phyloP scores from a whole-genome alignment of 768 basidiomycete genomes.

The Mycena chlorophos region DNA sequence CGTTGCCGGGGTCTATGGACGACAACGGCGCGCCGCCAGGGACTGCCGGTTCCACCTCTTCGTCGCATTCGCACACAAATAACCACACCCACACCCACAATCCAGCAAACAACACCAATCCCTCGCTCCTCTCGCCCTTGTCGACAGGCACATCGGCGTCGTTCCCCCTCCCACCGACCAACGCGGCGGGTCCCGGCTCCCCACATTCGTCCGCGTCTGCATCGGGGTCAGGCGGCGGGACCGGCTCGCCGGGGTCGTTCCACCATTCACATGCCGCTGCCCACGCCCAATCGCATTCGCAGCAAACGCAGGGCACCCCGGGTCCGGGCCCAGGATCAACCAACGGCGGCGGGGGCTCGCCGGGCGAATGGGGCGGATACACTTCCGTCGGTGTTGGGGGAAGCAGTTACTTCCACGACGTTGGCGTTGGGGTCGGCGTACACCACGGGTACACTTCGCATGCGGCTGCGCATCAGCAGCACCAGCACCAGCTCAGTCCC shows the following conservation, averaged over 20 bases:
- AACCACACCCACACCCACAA: conserved; percentile 8
- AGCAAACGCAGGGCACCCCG: not conserved
- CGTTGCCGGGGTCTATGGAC: too few species aligned
- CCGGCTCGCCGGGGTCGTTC: conserved; percentile 1
- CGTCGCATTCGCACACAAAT: conserved; percentile 40
- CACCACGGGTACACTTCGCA: not conserved
- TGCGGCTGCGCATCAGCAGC: not conserved
- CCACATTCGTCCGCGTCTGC: conserved; percentile 2
- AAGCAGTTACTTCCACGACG: not conserved
- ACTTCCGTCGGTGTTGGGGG: too few species aligned
- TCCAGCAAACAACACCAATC: not conserved
- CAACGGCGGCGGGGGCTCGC: conserved; percentile 42
- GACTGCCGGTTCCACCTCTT: conserved; percentile 50
- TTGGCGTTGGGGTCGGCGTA: not conserved
- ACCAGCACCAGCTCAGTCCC: too few species aligned
- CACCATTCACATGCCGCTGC: not conserved
- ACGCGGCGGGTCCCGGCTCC: not conserved
- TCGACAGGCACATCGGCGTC: conserved; percentile 52
- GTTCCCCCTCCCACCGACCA: conserved; percentile 42
- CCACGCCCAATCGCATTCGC: not conserved
- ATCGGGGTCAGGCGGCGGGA: not conserved
- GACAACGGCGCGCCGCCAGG: conserved; percentile 50
- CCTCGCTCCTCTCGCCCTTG: conserved; percentile 47
- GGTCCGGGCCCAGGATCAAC: not conserved
- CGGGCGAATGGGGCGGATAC: conserved; percentile 57